Conservation (phyloP, 129 eudicot species). For the Dittrichia graveolens region DNA sequence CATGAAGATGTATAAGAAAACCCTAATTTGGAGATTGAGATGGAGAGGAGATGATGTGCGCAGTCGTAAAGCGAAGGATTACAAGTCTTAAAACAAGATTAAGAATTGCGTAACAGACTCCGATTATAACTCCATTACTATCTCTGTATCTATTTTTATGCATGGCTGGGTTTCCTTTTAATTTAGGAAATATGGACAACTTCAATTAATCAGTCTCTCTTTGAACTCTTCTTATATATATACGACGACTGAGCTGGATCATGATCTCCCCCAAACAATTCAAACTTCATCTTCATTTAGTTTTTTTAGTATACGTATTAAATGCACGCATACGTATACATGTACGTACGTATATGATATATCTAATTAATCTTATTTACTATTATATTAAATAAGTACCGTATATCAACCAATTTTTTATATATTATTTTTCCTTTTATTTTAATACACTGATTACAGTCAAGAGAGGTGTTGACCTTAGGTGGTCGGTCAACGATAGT, state of each 20-base stretch:
- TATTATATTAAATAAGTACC: no score
- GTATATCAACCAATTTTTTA: no score
- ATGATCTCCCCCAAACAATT: background rate
- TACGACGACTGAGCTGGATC: conserved; percentile 10
- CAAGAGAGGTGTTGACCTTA: no score
- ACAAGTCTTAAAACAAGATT: conserved; percentile 22
- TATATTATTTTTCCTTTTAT: no score
- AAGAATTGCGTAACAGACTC: conserved; percentile 40
- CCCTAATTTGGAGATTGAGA: conserved; percentile 15
- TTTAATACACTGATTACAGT: no score
- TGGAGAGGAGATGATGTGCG: background rate
- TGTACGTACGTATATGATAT: no score
- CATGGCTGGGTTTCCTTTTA: background rate
- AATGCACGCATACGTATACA: no score
- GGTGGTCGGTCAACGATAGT: no score
- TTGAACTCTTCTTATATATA: conserved; percentile 27
- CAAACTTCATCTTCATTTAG: background rate
- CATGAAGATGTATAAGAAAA: conserved; percentile 6
- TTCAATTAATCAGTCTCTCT: conserved; percentile 23
- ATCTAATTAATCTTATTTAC: no score
- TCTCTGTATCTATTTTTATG: conserved; percentile 24
- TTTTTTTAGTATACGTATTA: background rate
- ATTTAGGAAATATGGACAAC: conserved; percentile 11
- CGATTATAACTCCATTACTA: conserved; percentile 30
- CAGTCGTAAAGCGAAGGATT: conserved; percentile 24